Evolutionary conservation across 2,329 filamentous ascomycete species (phyloP), one percentile per base, ranked within the genome.

Genomic region (Paecilomyces sp.): DNA sequence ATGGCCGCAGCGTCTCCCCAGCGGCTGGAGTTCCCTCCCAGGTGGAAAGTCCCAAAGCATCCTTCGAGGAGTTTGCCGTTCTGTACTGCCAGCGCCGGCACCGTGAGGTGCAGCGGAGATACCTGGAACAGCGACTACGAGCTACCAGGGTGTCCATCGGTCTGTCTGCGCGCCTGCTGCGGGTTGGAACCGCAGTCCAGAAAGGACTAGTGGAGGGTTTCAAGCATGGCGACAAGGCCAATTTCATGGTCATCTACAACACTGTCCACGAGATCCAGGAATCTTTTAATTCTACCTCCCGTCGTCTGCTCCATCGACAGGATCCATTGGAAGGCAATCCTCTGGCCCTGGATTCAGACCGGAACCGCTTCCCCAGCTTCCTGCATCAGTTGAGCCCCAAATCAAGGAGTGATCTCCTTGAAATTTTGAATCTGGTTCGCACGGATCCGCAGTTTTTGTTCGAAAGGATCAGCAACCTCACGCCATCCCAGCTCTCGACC

Each of bases 361-460:
- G 69, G 61, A 68, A 69, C 59, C 70, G 62, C 61, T 65, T 71
- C 55, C 68, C 68, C 58, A 73, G 74, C 61, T 78, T 79, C 62
- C 73, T 77, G 58, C 66, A 89, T 71, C 87, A 92, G 68, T 84
- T 97, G 56, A 90, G 92, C 57, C 80, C 85, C 59, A 86, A 88
- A 63, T 86, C 91, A 59, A 83, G 90, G 70, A 85, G 91, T 62
- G 85, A 88, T 52, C 85, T 97, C 61, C 73, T 97, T 60, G 85
- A 86, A 63, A 93, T 97, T 70, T 78, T 97, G 67, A 88, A 85
- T 55, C 85, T 91, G 74, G 84, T 97, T 63, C 87, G 93, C 67
- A 92, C 89, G 63, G 92, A 96, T 72, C 88, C 91, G 41, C 87
- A 92, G 68, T 97, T 95, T 75, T 75, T 99, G 73, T 91, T 93